phyloP scores from a whole-genome alignment of 352 stramenopile genomes.

The Peronospora belbahrii region DNA sequence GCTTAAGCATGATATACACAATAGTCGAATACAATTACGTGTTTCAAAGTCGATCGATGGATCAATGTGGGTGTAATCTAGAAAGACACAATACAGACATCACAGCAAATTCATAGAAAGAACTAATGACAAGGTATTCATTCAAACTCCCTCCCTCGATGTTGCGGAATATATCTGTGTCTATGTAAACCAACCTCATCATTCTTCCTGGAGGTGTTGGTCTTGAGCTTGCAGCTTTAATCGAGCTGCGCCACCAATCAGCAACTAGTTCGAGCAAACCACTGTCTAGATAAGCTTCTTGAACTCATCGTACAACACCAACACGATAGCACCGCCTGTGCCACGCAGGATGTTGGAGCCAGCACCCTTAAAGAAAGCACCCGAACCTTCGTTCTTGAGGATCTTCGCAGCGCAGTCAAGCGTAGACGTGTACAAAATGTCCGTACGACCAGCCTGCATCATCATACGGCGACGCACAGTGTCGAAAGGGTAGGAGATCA shows the following conservation, averaged over 20 bases:
- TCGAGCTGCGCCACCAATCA: constrained; percentile 6
- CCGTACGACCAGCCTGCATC: constrained; percentile 95
- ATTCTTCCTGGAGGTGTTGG: constrained; percentile 24
- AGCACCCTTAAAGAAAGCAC: constrained; percentile 98
- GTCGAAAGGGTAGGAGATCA: constrained; percentile 95
- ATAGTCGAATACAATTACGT: too few species aligned
- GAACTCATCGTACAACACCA: constrained; percentile 99
- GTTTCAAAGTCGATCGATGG: too few species aligned
- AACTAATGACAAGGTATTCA: constrained; percentile 32
- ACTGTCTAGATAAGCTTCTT: constrained; percentile 81
- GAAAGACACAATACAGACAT: background rate
- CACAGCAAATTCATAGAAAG: background rate
- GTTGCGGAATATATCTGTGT: constrained; percentile 37
- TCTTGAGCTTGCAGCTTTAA: constrained; percentile 13
- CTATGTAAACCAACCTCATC: constrained; percentile 39
- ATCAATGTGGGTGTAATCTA: background rate
- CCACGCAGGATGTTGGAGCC: constrained; percentile 98
- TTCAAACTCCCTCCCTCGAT: constrained; percentile 31
- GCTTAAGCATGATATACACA: too few species aligned
- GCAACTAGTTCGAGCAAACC: constrained; percentile 8
- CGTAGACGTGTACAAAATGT: constrained; percentile 97
- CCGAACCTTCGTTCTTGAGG: constrained; percentile 90
- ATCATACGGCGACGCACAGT: constrained; percentile 93
- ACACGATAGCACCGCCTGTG: constrained; percentile 95
- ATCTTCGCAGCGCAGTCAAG: constrained; percentile 97